Evolutionary conservation across 2,329 filamentous ascomycete species (phyloP).

Genomic region (Akanthomyces dipterigenus): DNA sequence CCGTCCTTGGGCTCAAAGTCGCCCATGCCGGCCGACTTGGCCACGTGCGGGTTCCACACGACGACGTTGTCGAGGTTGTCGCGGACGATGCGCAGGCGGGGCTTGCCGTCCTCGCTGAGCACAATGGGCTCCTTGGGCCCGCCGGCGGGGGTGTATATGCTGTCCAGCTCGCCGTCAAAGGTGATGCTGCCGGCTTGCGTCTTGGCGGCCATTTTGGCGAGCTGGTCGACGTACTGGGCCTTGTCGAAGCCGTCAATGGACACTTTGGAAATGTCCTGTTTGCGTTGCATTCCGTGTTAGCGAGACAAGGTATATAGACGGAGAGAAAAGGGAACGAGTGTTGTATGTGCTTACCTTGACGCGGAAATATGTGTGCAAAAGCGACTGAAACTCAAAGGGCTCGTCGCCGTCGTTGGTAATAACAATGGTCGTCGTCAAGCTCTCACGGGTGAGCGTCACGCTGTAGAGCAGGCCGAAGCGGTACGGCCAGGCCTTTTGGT

Average conservation of each 20-base stretch:
- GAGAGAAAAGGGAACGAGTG: neutral
- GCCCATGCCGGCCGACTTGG: conserved; percentile 72
- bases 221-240: conserved; percentile 78
- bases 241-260: conserved; percentile 69
- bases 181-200: conserved; percentile 58
- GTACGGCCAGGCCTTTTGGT: conserved; percentile 71
- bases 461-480: conserved; percentile 90
- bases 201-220: conserved; percentile 57
- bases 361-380: conserved; percentile 86
- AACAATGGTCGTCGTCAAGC: conserved; percentile 73
- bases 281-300: neutral
- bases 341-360: conserved; percentile 69
- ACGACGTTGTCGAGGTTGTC: conserved; percentile 85
- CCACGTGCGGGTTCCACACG: conserved; percentile 94
- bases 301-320: neutral
- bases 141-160: conserved; percentile 70
- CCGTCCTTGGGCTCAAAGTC: conserved; percentile 88
- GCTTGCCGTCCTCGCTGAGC: conserved; percentile 56
- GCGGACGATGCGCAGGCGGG: conserved; percentile 66
- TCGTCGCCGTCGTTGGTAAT: conserved; percentile 80
- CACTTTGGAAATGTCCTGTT: conserved; percentile 70
- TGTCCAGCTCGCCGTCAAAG: conserved; percentile 76
- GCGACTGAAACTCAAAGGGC: conserved; percentile 83
- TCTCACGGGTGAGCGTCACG: conserved; percentile 71
- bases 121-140: conserved; percentile 52